Evolutionary conservation across 2,329 filamentous ascomycete genomes (phyloP).

Genomic region (Pestalotiopsis sp.): DNA sequence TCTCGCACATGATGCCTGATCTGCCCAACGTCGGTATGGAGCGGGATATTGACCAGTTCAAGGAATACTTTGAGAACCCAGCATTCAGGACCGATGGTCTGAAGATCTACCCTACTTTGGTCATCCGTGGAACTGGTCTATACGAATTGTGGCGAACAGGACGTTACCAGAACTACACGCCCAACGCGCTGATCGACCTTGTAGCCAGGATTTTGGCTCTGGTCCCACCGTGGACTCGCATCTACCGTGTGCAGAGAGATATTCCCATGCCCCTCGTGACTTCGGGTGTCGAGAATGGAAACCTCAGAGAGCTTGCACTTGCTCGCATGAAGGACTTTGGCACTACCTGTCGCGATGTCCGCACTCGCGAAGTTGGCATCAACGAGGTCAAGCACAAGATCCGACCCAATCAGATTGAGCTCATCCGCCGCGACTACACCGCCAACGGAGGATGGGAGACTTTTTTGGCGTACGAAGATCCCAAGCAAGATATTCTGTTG

Average conservation of each 20-base stretch:
- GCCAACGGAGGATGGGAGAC: slow-evolving; percentile 99
- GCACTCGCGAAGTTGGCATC: slow-evolving; percentile 94
- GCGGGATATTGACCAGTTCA: slow-evolving; percentile 93
- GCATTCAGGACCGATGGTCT: slow-evolving; percentile 94
- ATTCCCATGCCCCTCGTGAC: slow-evolving; percentile 99
- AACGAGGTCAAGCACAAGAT: slow-evolving; percentile 99
- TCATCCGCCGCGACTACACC: slow-evolving; percentile 89
- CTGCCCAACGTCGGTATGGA: slow-evolving; percentile 98
- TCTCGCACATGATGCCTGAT: slow-evolving; percentile 99
- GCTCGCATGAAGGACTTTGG: slow-evolving; percentile 99
- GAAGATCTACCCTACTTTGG: slow-evolving; percentile 97
- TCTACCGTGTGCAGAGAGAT: slow-evolving; percentile 97
- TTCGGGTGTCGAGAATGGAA: slow-evolving; percentile 96
- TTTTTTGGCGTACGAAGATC: slow-evolving; percentile 96
- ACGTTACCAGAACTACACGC: slow-evolving; percentile 97
- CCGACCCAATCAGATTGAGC: slow-evolving; percentile 90
- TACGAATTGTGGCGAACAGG: slow-evolving; percentile 98
- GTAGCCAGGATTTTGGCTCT: slow-evolving; percentile 95
- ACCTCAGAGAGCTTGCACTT: slow-evolving; percentile 87
- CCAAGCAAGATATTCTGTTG: slow-evolving; percentile 97
- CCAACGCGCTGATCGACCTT: slow-evolving; percentile 92
- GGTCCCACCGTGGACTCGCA: slow-evolving; percentile 95
- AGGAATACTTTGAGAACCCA: slow-evolving; percentile 97
- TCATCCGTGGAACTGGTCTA: slow-evolving; percentile 92
- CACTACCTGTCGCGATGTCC: slow-evolving; percentile 93